A percentile compares a stretch with the other conserved stretches of the same genome.
Conservation (phyloP, 441 rosid species). For the Adansonia gregorii region DNA sequence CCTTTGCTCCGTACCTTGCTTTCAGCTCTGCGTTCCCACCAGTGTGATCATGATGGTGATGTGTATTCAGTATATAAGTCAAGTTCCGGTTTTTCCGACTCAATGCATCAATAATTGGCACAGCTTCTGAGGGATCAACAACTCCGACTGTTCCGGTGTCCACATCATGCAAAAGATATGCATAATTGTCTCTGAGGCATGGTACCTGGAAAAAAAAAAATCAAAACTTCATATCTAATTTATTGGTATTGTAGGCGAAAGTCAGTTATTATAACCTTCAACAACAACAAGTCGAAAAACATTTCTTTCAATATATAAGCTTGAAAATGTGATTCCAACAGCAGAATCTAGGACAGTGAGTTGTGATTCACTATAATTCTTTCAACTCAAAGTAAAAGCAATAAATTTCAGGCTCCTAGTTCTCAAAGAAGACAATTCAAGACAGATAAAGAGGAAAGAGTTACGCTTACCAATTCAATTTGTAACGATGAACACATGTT, state of each 20-base stretch:
- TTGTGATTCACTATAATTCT: neutral
- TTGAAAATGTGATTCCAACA: neutral
- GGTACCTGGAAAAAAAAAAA: slow-evolving; percentile 63
- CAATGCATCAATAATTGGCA: slow-evolving; percentile 81
- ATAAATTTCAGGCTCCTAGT: neutral
- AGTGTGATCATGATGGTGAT: slow-evolving; percentile 87
- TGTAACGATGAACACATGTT: slow-evolving; percentile 77
- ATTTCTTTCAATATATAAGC: neutral
- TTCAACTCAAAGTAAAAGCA: neutral
- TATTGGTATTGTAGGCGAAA: neutral
- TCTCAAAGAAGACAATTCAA: neutral
- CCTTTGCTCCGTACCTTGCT: slow-evolving; percentile 99
- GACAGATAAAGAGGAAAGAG: neutral
- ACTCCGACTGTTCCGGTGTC: slow-evolving; percentile 98
- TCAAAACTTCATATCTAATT: too few species aligned
- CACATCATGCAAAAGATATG: slow-evolving; percentile 87
- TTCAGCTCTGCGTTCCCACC: slow-evolving; percentile 92
- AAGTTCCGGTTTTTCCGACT: slow-evolving; percentile 75
- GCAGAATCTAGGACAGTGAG: neutral
- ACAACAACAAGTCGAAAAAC: neutral
- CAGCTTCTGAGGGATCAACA: slow-evolving; percentile 95
- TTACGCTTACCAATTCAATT: slow-evolving; percentile 74
- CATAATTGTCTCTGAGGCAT: slow-evolving; percentile 83
- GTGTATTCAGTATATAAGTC: slow-evolving; percentile 88
- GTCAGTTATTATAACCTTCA: slow-evolving; percentile 8